Evolutionary conservation across 108 stramenopile species (phyloP).

Genomic region (Cyclotella kingstonii): DNA sequence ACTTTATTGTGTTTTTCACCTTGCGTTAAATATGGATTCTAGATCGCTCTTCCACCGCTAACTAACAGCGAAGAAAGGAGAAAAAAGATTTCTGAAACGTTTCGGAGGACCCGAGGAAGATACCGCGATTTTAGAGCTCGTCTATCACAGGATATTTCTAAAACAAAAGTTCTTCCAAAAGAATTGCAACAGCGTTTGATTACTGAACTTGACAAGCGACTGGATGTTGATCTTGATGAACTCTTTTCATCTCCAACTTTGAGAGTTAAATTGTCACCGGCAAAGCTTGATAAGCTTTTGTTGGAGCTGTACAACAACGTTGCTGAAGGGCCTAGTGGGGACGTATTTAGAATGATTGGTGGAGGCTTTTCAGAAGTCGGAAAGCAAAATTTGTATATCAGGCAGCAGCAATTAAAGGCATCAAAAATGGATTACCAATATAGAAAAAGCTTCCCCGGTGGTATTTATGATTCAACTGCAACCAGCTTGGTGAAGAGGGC

Average conservation of each 20-base stretch:
- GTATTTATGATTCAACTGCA: constrained; percentile 7
- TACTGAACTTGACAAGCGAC: constrained; percentile 69
- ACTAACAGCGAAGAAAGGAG: constrained; percentile 59
- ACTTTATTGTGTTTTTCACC: neutral
- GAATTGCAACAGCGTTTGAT: constrained; percentile 58
- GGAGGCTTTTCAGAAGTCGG: constrained; percentile 79
- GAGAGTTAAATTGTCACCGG: constrained; percentile 78
- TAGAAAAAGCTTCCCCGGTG: constrained; percentile 6
- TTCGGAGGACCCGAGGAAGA: constrained; percentile 50
- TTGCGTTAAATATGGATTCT: neutral
- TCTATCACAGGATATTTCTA: constrained; percentile 66
- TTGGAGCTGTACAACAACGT: constrained; percentile 74
- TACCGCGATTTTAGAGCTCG: constrained; percentile 66
- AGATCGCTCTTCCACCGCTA: constrained; percentile 72
- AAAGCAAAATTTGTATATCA: constrained; percentile 69
- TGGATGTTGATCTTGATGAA: constrained; percentile 80
- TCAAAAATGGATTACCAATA: constrained; percentile 6
- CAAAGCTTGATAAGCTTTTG: constrained; percentile 76
- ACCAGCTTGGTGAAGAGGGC: constrained; percentile 30
- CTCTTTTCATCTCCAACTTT: constrained; percentile 72
- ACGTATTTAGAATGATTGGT: constrained; percentile 71
- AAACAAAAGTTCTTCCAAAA: constrained; percentile 71
- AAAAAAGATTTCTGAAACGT: constrained; percentile 46
- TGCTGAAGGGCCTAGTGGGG: constrained; percentile 65
- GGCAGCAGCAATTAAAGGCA: constrained; percentile 44